Base-by-base conservation (phyloP, 2,329 filamentous ascomycete genomes). In the Colletotrichum somersetense region DNA sequence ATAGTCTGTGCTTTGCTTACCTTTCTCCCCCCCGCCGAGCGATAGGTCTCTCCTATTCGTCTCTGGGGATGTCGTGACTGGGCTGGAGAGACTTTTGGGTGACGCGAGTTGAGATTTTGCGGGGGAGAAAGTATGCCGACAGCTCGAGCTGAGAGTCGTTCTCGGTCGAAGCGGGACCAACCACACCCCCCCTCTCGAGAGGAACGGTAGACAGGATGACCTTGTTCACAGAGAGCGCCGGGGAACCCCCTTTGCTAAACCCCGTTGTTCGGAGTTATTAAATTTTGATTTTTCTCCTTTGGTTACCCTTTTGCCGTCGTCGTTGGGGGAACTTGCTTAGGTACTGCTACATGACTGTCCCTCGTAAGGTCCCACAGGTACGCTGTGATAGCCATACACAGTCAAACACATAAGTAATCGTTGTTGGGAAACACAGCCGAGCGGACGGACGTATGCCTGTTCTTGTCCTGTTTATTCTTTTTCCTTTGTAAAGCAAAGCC, bases 101-200 rank as follows among this genome's bases (percentile, higher is more conserved):
- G 20, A 52, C 59, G 50, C 14, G 58, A 50, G 20, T 10, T n/a
- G 16, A 42, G 61, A 63, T 63, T 55, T 63, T 55, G 61, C 61
- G 61, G 61, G 61, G 61, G 16, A 30, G 33, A 53, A 42, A 30
- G 33, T 33, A n/a, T 63, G 61, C 33, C 16, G 35, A 30, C 42
- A 16, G 1, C 46, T 8, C 10, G 23, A 38, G n/a, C 23, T 12
- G 35, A 33, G 52, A 12, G 52, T n/a, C 52, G 52, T 55, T 35
- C 52, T 35, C 52, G 30, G 16, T 35, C 30, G 26, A 26, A 0
- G 30, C 42, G 40, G 42, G 40, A 61, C 40, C 56, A 40, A 30
- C 26, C 26, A 44, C 42, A 3, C 14, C 5, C 56, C 48, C 48
- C 42, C 5, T 7, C 6, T 3, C 14, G 48, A 16, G 42, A 46